Evolutionary conservation across 2,329 filamentous ascomycete species (phyloP).

Genomic region (Ophiostoma fasciatum): DNA sequence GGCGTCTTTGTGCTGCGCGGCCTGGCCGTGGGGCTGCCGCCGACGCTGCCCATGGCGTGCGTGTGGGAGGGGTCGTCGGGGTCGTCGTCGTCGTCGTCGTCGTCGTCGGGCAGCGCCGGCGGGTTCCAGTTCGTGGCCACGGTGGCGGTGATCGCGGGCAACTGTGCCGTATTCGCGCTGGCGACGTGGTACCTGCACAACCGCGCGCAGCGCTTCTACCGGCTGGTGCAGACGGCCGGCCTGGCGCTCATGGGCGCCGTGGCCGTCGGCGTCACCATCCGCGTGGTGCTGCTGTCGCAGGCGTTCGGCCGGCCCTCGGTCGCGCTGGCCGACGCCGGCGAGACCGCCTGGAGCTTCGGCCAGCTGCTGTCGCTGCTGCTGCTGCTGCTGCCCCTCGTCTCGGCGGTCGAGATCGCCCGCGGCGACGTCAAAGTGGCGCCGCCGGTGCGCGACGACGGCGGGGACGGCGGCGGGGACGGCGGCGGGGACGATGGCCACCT

Average conservation of each 20-base stretch:
- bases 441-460: slow-evolving; percentile 24
- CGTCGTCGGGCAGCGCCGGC: slow-evolving; percentile 17
- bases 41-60: slow-evolving; percentile 42
- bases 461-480: neutral
- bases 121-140: slow-evolving; percentile 42
- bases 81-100: neutral
- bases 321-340: slow-evolving; percentile 32
- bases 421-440: slow-evolving; percentile 29
- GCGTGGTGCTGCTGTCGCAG: slow-evolving; percentile 42
- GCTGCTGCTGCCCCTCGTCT: slow-evolving; percentile 43
- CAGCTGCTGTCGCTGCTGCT: slow-evolving; percentile 45
- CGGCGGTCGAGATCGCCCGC: slow-evolving; percentile 38
- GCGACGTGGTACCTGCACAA: slow-evolving; percentile 52
- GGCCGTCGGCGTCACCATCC: slow-evolving; percentile 41
- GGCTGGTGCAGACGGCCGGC: slow-evolving; percentile 35
- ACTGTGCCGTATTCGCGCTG: slow-evolving; percentile 41
- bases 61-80: slow-evolving; percentile 30
- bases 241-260: slow-evolving; percentile 40
- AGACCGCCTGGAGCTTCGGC: slow-evolving; percentile 48
- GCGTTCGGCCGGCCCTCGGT: slow-evolving; percentile 43
- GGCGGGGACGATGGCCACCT: slow-evolving; percentile 9
- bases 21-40: slow-evolving; percentile 34
- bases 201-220: slow-evolving; percentile 37
- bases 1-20: slow-evolving; percentile 42
- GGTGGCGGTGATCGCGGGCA: slow-evolving; percentile 43